Evolutionary conservation across 225 moss, liverwort and hornwort species (phyloP).

Genomic region (Antitrichia curtipendula): DNA sequence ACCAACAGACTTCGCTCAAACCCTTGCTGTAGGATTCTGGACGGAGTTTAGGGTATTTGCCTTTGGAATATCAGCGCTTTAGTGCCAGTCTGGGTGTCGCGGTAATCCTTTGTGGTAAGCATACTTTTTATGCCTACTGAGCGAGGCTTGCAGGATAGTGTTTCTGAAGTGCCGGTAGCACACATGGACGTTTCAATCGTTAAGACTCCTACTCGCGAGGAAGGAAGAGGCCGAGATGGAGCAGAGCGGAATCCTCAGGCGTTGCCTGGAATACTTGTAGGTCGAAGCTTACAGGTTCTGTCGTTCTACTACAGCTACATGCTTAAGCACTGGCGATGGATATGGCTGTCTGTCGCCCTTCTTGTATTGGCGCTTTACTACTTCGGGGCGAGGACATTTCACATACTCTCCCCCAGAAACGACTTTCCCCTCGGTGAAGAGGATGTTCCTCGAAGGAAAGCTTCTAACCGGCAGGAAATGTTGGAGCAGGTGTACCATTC

Average conservation of each 20-base stretch:
- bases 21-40: background rate
- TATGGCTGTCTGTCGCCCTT: constrained; percentile 7
- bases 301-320: background rate
- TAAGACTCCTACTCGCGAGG: background rate
- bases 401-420: background rate
- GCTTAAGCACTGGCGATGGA: constrained; percentile 19
- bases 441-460: background rate
- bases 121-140: background rate
- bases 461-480: background rate
- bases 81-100: background rate
- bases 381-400: constrained; percentile 1
- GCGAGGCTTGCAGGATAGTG: background rate
- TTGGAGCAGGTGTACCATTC: constrained; percentile 57
- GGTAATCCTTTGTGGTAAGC: background rate
- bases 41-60: background rate
- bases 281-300: background rate
- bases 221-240: background rate
- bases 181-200: background rate
- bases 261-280: background rate
- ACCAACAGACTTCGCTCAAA: background rate
- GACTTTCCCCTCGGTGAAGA: background rate
- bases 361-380: constrained; percentile 8
- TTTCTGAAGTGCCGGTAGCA: background rate
- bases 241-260: background rate
- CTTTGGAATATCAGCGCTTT: background rate